Evolutionary conservation across 2,329 filamentous ascomycete genomes (phyloP), one percentile per base, ranked within the genome.

Genomic region (Fusarium acutatum): DNA sequence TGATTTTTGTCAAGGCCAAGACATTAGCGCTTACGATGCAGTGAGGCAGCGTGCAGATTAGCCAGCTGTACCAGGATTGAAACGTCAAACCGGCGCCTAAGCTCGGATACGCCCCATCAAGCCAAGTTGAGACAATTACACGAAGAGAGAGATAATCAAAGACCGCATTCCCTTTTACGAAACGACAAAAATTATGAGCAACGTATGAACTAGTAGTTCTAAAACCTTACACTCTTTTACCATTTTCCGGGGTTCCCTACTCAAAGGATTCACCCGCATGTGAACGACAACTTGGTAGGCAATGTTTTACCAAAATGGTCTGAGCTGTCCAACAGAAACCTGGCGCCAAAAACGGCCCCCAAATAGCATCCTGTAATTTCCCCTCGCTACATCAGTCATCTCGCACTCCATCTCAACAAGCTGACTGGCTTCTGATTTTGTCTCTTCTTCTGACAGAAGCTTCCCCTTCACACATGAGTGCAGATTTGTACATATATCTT

Each of bases 401-500:
- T 22, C 18, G 10, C 34, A 28, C 18, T 35, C 13, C 24, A 37
- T 37, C 22, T 13, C 12, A 26, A 26, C 34, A 15, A 9, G 8
- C 10, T 37, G 18, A 7, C 13, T 12, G 9, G 7, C 10, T 26
- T 26, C 7, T 26, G 7, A 17, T 3, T 17, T 15, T 22, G 0
- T 12, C 32, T 7, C 5, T 17, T 5, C 9, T 13, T 53, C 13
- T 17, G 6, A 0, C 13, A 53, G 3, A 37, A 37, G 3, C 7
- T 13, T 12, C 9, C 0, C 11, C n/a, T 20, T 15, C 10, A 6
- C 13, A 12, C 0, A 26, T 35, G 10, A 12, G n/a, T 5, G 14
- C 5, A 53, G 5, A 8, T 3, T 12, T 26, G 5, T 4, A 37
- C 17, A 26, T 9, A n/a, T 32, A 18, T 8, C 13, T 22, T 8